Base-by-base conservation (phyloP, 176 grass and related monocot species). In the Poa annua region DNA sequence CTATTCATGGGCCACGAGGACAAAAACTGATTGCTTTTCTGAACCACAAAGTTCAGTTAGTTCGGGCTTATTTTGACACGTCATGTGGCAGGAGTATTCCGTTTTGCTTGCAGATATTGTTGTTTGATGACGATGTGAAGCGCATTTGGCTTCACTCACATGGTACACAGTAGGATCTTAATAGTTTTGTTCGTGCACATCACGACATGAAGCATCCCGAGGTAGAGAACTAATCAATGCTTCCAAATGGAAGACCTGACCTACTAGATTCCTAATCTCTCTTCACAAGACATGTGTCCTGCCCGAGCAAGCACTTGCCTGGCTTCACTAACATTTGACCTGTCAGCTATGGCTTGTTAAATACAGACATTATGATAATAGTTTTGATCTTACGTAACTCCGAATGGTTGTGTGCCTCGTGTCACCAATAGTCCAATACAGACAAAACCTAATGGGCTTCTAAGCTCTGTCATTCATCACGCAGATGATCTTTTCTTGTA, bases 241-340 rank as follows among this genome's bases (percentile, higher is more conserved):
- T 70, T 63, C 29, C 32, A 69, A 63, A 73, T 53, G 74, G 44
- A 88, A 65, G 66, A 44, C 80, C 78, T 77, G 22, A 64, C 72
- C 83, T 63, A 65, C 36, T 19, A 79, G 73, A 89, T 89, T 89
- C 83, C 88, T 73, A 71, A 89, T 20, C 45, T 86, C 54, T 82
- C 33, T 65, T 49, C 79, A 66, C 4, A 21, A 8, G 88, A 78
- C 88, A 81, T 72, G 83, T 89, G 88, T 86, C 88, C 83, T 63
- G 4, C 26, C 16, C 52, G 45, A 74, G 6, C 71, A 50, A 74
- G 71, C 71, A 34, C 61, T 63, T 83, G 22, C 66, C 75, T 84
- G 83, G 62, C 71, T 63, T 85, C 71, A 70, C 77, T 24, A 44
- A 42, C 41, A 67, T 71, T 56, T 47, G 60, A 57, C 4, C 24